A percentile compares a stretch with the other conserved stretches of the same genome.
phyloP scores from a whole-genome alignment of 2,329 filamentous ascomycete species.

The Ascochyta pisi region DNA sequence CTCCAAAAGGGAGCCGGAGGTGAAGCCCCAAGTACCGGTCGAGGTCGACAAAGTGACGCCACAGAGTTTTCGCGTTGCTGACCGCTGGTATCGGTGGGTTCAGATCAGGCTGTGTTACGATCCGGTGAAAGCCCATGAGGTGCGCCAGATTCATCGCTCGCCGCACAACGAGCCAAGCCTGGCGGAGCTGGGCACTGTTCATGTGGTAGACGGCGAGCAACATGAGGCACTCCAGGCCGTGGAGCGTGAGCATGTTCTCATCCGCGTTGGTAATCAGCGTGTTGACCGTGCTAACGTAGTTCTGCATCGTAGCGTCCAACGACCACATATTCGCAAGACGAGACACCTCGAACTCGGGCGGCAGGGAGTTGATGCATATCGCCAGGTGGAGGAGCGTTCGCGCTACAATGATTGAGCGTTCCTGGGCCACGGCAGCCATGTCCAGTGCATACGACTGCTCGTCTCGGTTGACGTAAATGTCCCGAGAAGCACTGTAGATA shows the following conservation, averaged over 20 bases:
- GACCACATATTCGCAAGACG: conserved; percentile 41
- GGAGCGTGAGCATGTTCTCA: conserved; percentile 44
- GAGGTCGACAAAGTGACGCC: conserved; percentile 40
- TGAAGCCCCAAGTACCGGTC: conserved; percentile 45
- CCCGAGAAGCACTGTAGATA: conserved; percentile 38
- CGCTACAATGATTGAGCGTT: conserved; percentile 40
- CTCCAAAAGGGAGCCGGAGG: conserved; percentile 44
- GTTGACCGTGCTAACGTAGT: conserved; percentile 42
- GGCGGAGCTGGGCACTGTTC: conserved; percentile 40
- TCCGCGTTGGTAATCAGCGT: conserved; percentile 42
- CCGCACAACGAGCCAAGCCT: conserved; percentile 44
- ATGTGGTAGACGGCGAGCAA: conserved; percentile 42
- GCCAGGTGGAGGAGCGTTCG: conserved; percentile 46
- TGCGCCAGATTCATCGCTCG: conserved; percentile 45
- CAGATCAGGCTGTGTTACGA: conserved; percentile 31
- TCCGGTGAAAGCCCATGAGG: conserved; percentile 48
- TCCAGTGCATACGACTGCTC: conserved; percentile 42
- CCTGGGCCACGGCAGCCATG: conserved; percentile 39
- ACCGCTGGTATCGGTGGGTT: conserved; percentile 35
- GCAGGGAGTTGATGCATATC: conserved; percentile 43
- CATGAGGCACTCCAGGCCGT: conserved; percentile 44
- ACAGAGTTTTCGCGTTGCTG: conserved; percentile 37
- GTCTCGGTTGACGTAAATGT: conserved; percentile 43
- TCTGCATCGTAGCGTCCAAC: conserved; percentile 42
- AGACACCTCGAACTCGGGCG: conserved; percentile 39